A percentile compares a stretch with the other conserved stretches of the same genome.
phyloP scores from a whole-genome alignment of 2,329 filamentous ascomycete species.

The Drechslerella coelobrocha region DNA sequence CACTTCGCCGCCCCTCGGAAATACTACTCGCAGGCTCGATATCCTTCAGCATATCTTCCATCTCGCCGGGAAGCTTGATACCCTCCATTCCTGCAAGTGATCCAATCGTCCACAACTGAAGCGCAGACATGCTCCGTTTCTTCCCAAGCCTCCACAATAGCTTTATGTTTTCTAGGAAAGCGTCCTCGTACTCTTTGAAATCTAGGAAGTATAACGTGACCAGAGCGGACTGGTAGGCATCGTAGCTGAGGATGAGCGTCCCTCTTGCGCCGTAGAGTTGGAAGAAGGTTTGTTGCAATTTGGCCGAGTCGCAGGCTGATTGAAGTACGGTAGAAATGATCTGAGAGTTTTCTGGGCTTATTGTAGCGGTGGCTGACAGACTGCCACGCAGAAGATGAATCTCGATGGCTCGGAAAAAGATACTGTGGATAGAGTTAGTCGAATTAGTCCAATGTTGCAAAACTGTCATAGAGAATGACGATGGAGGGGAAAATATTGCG shows the following conservation, averaged over 20 bases:
- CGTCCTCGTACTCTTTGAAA: constrained; percentile 17
- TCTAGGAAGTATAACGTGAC: constrained; percentile 40
- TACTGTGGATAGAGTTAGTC: constrained; percentile 6
- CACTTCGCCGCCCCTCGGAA: constrained; percentile 16
- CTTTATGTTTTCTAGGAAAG: constrained; percentile 34
- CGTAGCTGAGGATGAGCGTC: constrained; percentile 30
- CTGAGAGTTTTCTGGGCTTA: constrained; percentile 24
- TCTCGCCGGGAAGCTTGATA: constrained; percentile 26
- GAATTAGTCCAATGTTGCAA: background rate
- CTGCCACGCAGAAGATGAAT: constrained; percentile 37
- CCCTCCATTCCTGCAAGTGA: constrained; percentile 26
- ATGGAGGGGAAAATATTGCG: background rate
- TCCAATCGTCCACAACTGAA: constrained; percentile 24
- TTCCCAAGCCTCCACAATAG: constrained; percentile 22
- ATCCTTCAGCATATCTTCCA: constrained; percentile 14
- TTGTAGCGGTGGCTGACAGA: constrained; percentile 17
- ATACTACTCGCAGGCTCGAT: constrained; percentile 3
- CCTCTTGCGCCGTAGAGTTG: constrained; percentile 32
- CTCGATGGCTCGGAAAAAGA: constrained; percentile 36
- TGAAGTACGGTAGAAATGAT: constrained; percentile 22
- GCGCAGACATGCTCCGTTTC: constrained; percentile 27
- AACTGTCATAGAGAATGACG: background rate
- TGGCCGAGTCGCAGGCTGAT: constrained; percentile 15
- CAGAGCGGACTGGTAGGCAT: constrained; percentile 31
- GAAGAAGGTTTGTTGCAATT: constrained; percentile 29